Evolutionary conservation across 371 early-diverging fungal species (phyloP), one percentile per base, ranked within the genome.

Genomic region (Mucor lusitanicus): DNA sequence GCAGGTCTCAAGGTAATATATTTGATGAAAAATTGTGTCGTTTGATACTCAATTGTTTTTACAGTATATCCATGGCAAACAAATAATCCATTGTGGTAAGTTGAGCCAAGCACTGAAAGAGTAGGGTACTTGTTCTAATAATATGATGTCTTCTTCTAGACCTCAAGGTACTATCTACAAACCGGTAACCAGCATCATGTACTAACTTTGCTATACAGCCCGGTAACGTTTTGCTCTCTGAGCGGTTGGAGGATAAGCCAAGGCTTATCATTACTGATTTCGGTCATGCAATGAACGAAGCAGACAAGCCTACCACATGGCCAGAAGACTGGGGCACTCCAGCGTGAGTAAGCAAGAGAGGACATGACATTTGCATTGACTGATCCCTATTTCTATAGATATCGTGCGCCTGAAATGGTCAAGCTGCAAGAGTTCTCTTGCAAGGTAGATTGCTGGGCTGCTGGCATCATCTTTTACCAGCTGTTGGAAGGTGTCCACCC

Each of bases 41-140:
- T 25, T 40, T 42, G 13, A 50, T 33, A 35, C 15, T 62, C 9
- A 50, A 3, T n/a, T 23, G 44, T 12, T 3, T 6, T 33, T 27
- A 23, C 21, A 66, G 50, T 64, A 69, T 48, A 12, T 69, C 12
- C 69, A 69, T 56, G n/a, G 54, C 15, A 69, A 56, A 13, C 61
- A 50, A 9, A 69, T 69, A 28, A 64, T 69, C 17, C 69, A 69
- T 61, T 58, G 59, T 28, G 69, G 69, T 69, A 64, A 61, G 54
- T 23, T 54, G 21, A 12, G 9, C 23, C 35, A 27, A n/a, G n/a
- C n/a, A n/a, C 39, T 40, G 3, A 40, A 1, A 61, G 28, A 48
- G 17, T 7, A 19, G 3, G 27, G 15, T 28, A 15, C 7, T 25
- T 40, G 39, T 54, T 2, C 33, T 28, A 32, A 32, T 32, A 7